These are phyloP conservation scores for Phoenix roebelenii DNA, from an alignment of 176 grass and related monocot species.

Conservation along the genomic window DNA sequence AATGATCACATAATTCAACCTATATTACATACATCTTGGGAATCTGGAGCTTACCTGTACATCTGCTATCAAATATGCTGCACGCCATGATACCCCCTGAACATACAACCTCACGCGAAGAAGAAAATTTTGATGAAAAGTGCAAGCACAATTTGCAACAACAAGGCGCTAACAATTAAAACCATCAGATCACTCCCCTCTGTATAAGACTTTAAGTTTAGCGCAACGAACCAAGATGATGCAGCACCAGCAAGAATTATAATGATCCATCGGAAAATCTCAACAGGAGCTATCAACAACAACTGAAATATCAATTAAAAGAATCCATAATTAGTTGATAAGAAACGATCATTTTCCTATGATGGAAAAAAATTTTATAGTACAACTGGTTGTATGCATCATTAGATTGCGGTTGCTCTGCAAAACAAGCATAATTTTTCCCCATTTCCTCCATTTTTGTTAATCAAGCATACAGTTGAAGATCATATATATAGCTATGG, in stretches of 20 bases:
- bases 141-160: slow-evolving; percentile 73
- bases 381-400: too few species aligned
- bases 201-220: slow-evolving; percentile 64
- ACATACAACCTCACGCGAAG: slow-evolving; percentile 51
- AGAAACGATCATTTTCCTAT: neutral
- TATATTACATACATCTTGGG: too few species aligned
- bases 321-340: neutral
- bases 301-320: slow-evolving; percentile 37
- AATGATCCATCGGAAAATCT: slow-evolving; percentile 78
- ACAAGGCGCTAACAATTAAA: slow-evolving; percentile 49
- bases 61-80: too few species aligned
- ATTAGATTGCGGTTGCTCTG: too few species aligned
- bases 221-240: slow-evolving; percentile 77
- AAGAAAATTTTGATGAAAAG: slow-evolving; percentile 97
- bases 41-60: too few species aligned
- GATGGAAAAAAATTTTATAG: too few species aligned
- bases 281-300: slow-evolving; percentile 74
- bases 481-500: too few species aligned
- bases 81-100: too few species aligned
- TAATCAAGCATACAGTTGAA: too few species aligned
- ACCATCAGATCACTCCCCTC: slow-evolving; percentile 59
- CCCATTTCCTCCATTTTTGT: too few species aligned
- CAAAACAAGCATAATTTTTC: too few species aligned
- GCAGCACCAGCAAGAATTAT: slow-evolving; percentile 50
- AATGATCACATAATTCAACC: too few species aligned